A percentile compares a stretch with the other conserved stretches of the same genome.
Evolutionary conservation across 345 rosid species (phyloP).

Genomic region (Lepidium africanum): DNA sequence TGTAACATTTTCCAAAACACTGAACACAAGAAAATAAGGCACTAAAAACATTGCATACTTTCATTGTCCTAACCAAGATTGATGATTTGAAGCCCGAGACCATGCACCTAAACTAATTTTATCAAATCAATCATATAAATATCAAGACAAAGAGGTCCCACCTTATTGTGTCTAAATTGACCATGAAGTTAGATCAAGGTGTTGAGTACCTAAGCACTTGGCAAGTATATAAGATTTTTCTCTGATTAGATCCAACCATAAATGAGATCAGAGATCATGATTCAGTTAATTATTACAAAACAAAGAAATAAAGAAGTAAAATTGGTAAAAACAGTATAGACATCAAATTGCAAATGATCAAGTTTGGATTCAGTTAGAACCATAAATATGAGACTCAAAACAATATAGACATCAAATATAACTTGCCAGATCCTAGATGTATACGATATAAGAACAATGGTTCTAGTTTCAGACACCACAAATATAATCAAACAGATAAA

Average conservation of each 20-base stretch:
- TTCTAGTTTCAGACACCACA: not conserved
- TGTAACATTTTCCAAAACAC: constrained; percentile 1
- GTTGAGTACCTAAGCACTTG: constrained; percentile 17
- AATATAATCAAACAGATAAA: not conserved
- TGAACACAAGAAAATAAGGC: constrained; percentile 6
- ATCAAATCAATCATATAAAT: not conserved
- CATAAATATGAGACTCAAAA: not conserved
- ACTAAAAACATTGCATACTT: not conserved
- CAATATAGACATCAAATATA: not conserved
- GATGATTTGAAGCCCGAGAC: not conserved
- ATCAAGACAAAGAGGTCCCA: constrained; percentile 5
- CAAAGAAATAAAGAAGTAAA: not conserved
- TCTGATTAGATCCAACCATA: constrained; percentile 11
- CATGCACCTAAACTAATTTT: not conserved
- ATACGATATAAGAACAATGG: not conserved
- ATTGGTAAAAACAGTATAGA: no score
- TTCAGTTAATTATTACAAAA: not conserved
- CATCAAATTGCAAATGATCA: not conserved
- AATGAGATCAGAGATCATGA: not conserved
- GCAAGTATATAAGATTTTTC: not conserved
- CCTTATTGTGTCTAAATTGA: not conserved
- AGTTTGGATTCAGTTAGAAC: not conserved
- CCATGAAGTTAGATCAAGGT: not conserved
- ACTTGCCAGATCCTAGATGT: not conserved
- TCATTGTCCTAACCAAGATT: not conserved